Evolutionary conservation across 129 eudicot species (phyloP), one percentile per base, ranked within the genome.

Genomic region (Lonicera japonica): DNA sequence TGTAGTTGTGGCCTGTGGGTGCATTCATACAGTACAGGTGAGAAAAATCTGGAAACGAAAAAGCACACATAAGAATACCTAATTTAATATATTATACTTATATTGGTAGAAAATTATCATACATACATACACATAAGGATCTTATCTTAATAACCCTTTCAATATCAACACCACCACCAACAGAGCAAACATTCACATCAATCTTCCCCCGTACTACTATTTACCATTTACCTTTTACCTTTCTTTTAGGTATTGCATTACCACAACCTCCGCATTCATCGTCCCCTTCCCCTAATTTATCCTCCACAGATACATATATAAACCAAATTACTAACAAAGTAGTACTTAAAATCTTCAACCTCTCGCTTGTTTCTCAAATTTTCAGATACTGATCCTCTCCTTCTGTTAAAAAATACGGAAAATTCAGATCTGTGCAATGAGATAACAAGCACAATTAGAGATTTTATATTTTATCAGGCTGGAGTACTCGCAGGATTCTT

Each of bases 341-440:
- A 29, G 36, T 29, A 29, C 4, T 29, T 29, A 2, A 29, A 29
- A 29, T 54, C 52, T 21, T 43, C 54, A 8, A 6, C n/a, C 24
- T 21, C 43, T 20, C 64, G 57, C 58, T 48, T 50, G 18, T 14
- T 15, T 50, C 39, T 50, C 61, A 29, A 34, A 4, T 24, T 14
- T 23, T 36, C 65, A 47, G 51, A 72, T 36, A 39, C 21, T 39
- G 6, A 36, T 21, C 19, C 56, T 46, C 46, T 62, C 76, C 76
- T 7, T 19, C 54, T 72, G 11, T 15, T 10, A 3, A 51, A 63
- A 64, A 72, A 63, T 20, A 64, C 20, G 69, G 79, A 25, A 39
- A 68, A 55, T 24, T 18, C 0, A 20, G 36, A 29, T 29, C 36
- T 29, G 2, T 6, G 36, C 2, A 6, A 29, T 6, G 36, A 29